Conservation (phyloP, 129 eudicot species). For the Ambrosia artemisiifolia region DNA sequence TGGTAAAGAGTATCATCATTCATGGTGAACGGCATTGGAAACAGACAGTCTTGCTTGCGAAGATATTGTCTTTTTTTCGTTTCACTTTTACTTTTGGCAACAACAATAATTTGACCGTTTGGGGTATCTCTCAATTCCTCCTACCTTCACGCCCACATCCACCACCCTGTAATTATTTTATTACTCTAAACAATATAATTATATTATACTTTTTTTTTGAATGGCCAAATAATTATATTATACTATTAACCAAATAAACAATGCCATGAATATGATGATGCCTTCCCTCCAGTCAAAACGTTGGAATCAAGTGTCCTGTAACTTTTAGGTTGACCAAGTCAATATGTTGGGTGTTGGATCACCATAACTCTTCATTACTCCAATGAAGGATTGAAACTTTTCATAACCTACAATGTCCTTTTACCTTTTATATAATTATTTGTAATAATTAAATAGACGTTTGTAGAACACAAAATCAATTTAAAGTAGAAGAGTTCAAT, state of each 20-base stretch:
- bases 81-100: conserved; percentile 25
- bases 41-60: conserved; percentile 20
- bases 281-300: conserved; percentile 14
- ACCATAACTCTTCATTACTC: neutral
- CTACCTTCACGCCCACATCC: conserved; percentile 32
- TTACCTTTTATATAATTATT: too few relatives aligned
- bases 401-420: neutral
- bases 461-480: too few relatives aligned
- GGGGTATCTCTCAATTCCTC: conserved; percentile 31
- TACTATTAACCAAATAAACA: neutral
- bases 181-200: too few relatives aligned
- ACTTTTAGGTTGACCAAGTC: conserved; percentile 27
- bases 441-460: too few relatives aligned
- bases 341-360: neutral
- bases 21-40: conserved; percentile 10
- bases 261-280: conserved; percentile 6
- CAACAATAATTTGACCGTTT: conserved; percentile 38
- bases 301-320: conserved; percentile 19
- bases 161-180: conserved; percentile 1
- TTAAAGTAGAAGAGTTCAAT: too few relatives aligned
- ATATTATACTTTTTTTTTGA: neutral
- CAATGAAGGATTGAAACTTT: neutral
- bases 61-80: conserved; percentile 5
- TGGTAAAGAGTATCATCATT: conserved; percentile 3
- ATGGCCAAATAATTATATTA: too few relatives aligned